These are phyloP conservation scores for Pyrenochaeta sp. DNA, from an alignment of 2,329 filamentous ascomycete genomes.

Conservation along the genomic window DNA sequence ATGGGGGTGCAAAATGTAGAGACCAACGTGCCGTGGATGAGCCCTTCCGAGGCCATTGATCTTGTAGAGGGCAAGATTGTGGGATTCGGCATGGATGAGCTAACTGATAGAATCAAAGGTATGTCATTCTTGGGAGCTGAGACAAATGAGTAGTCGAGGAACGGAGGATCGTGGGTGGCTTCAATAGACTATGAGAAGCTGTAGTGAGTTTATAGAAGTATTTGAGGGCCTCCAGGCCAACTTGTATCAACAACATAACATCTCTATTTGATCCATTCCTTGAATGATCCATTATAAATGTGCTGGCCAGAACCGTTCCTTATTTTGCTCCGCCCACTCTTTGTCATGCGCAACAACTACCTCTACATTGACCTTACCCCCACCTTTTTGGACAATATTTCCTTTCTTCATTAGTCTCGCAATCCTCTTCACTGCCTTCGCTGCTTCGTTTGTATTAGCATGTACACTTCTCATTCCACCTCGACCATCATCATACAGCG, in stretches of 20 bases:
- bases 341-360: conserved; percentile 62
- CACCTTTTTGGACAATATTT: conserved; percentile 27
- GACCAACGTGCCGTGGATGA: not conserved
- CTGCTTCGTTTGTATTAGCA: conserved; percentile 57
- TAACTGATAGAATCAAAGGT: not conserved
- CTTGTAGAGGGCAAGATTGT: not conserved
- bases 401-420: conserved; percentile 42
- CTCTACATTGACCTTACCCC: conserved; percentile 49
- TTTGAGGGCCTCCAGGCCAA: not conserved
- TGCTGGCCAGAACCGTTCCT: conserved; percentile 38
- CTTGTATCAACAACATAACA: too few species aligned
- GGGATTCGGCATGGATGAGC: too few species aligned
- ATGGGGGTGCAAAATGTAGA: not conserved
- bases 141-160: not conserved
- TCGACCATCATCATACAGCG: conserved; percentile 57
- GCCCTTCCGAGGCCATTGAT: not conserved
- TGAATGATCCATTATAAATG: conserved; percentile 15
- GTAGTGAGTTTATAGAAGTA: not conserved
- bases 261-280: too few species aligned
- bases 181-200: not conserved
- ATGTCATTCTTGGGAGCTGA: not conserved
- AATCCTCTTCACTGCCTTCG: conserved; percentile 54
- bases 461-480: conserved; percentile 61
- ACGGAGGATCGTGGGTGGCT: not conserved
- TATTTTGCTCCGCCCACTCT: conserved; percentile 56